Evolutionary conservation across 164 flowering plant genomes (phyloP).

Genomic region (Piper betle): DNA sequence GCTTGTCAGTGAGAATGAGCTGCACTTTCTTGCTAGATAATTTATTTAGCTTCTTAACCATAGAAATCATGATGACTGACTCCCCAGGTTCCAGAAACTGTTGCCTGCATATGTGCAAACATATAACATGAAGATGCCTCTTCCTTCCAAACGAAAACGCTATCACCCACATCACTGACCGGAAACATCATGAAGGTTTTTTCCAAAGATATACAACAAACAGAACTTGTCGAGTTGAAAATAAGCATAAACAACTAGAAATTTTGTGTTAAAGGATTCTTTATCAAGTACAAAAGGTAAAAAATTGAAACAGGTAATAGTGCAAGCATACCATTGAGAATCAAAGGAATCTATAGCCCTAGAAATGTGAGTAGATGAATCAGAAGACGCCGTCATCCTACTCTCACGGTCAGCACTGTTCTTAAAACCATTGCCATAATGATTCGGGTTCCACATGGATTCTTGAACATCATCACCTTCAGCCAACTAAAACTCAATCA

Average conservation of each 20-base stretch:
- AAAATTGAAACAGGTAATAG: neutral
- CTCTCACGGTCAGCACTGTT: constrained; percentile 19
- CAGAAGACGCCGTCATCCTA: constrained; percentile 54
- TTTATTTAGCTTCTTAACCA: constrained; percentile 78
- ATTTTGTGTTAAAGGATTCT: neutral
- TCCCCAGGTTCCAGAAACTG: constrained; percentile 96
- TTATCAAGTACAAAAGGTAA: neutral
- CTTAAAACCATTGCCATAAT: constrained; percentile 53
- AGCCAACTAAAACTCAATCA: constrained; percentile 19
- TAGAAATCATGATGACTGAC: constrained; percentile 91
- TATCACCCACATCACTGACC: neutral
- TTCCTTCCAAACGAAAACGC: neutral
- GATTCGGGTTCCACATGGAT: constrained; percentile 64
- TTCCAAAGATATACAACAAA: neutral
- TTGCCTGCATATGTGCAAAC: constrained; percentile 41
- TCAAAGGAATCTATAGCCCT: constrained; percentile 96
- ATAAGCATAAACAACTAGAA: neutral
- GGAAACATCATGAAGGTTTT: neutral
- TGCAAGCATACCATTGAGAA: constrained; percentile 66
- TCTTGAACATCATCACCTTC: constrained; percentile 44
- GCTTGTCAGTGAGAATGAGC: constrained; percentile 95
- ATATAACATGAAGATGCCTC: neutral
- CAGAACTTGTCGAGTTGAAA: neutral
- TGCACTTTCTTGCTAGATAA: constrained; percentile 94
- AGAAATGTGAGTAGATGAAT: constrained; percentile 44